Base-by-base conservation (phyloP, 257 asterid species). In the Plantago major region DNA sequence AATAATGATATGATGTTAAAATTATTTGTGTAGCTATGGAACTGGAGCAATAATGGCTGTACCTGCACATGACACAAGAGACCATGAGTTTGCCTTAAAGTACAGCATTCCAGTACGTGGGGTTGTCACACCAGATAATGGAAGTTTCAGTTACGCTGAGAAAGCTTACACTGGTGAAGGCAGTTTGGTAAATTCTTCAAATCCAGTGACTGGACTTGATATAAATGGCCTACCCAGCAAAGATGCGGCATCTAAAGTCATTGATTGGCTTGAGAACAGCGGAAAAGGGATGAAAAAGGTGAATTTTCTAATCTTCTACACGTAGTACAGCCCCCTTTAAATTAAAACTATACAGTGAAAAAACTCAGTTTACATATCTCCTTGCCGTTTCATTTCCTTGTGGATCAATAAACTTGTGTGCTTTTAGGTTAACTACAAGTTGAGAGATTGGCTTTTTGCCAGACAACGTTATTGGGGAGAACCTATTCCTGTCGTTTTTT, bases 11-110 rank as follows among this genome's bases (percentile, higher is more conserved):
- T 62, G 9, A 60, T 42, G 15, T 69, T 14, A 63, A 61, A 58
- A 60, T 62, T 70, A 38, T 47, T 76, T 67, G 48, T 70, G 65
- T 88, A 92, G 99, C 92, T 93, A 93, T 38, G 99, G 99, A 33
- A 93, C 99, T 37, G 99, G 99, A 80, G 99, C 97, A 70, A 89
- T 93, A 64, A 93, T 93, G 97, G 97, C 97, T 71, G 99, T 93
- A 58, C 99, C 99, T 76, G 97, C 96, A 30, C 99, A 93, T 76
- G 99, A 93, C 75, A 77, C 93, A 18, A 84, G 99, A 38, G 99
- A 93, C 82, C 90, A 87, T 62, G 96, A 89, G 74, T 93, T 93
- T 79, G 88, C 99, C 55, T 66, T 71, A 75, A 89, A 87, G 94
- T 89, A 89, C 71, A 63, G 71, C 49, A 75, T 93, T 71, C 92